Conservation (phyloP, 306 rosid genomes). For the Heteromeles arbutifolia region DNA sequence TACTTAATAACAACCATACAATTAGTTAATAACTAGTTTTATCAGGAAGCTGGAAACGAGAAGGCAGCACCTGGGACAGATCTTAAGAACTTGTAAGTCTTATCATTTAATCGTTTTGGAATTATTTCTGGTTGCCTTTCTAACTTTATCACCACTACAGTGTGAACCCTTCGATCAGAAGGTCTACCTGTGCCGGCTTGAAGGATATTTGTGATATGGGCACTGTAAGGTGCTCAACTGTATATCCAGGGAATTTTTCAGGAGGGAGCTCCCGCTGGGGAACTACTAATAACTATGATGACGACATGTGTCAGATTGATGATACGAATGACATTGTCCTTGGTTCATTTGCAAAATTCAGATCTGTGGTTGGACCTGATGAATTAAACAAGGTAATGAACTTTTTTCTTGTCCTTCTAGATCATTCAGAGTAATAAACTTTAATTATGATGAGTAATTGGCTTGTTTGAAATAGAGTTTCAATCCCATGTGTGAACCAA, state of each 20-base stretch:
- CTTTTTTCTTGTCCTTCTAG: slow-evolving; percentile 6
- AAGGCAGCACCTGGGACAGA: slow-evolving; percentile 40
- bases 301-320: slow-evolving; percentile 81
- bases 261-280: slow-evolving; percentile 43
- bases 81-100: slow-evolving; percentile 56
- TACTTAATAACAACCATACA: background rate
- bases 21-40: background rate
- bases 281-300: slow-evolving; percentile 46
- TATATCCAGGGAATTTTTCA: slow-evolving; percentile 34
- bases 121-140: slow-evolving; percentile 6
- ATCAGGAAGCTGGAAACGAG: slow-evolving; percentile 56
- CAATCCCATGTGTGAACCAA: slow-evolving; percentile 75
- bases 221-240: slow-evolving; percentile 52
- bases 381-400: slow-evolving; percentile 54
- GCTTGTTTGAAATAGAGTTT: slow-evolving; percentile 56
- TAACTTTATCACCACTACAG: slow-evolving; percentile 35
- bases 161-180: slow-evolving; percentile 35
- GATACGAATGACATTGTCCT: slow-evolving; percentile 49
- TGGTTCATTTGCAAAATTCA: slow-evolving; percentile 47
- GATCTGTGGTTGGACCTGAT: slow-evolving; percentile 32
- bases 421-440: slow-evolving; percentile 20
- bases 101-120: slow-evolving; percentile 16
- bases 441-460: slow-evolving; percentile 6
- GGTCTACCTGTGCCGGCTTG: slow-evolving; percentile 54
- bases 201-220: slow-evolving; percentile 71